Conservation (phyloP, 1,139 yeast species). For the Yamadazyma mexicana region DNA sequence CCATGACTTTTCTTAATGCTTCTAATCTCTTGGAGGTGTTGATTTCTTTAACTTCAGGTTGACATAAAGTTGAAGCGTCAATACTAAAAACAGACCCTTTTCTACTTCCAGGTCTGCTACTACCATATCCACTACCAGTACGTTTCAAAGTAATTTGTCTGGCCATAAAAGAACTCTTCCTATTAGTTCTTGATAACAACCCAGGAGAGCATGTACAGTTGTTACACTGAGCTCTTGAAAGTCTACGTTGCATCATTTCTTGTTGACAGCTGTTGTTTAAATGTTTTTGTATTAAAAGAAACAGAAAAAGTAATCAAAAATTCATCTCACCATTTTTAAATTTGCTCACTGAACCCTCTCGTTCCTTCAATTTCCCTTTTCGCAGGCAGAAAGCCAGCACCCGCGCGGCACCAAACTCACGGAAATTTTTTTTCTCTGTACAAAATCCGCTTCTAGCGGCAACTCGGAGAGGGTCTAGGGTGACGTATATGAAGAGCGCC, state of each 20-base stretch:
- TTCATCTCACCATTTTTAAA: slow-evolving; percentile 1
- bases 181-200: slow-evolving; percentile 61
- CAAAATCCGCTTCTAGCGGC: no score
- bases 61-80: slow-evolving; percentile 46
- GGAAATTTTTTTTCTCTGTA: no score
- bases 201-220: slow-evolving; percentile 87
- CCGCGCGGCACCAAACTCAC: not conserved
- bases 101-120: slow-evolving; percentile 32
- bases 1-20: slow-evolving; percentile 66
- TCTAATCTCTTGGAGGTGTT: slow-evolving; percentile 63
- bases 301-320: not conserved
- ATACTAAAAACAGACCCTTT: slow-evolving; percentile 51
- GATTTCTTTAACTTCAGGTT: slow-evolving; percentile 47
- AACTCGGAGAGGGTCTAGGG: no score
- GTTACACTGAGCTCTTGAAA: slow-evolving; percentile 53
- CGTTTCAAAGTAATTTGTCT: slow-evolving; percentile 46
- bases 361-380: not conserved
- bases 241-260: slow-evolving; percentile 22
- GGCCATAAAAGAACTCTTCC: slow-evolving; percentile 53
- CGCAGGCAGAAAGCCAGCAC: not conserved
- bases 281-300: not conserved
- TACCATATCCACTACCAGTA: slow-evolving; percentile 21
- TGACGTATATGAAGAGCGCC: no score
- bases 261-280: no score
- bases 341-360: not conserved